Base-by-base conservation (phyloP, 2,329 filamentous ascomycete species). In the Phyllachora maydis region DNA sequence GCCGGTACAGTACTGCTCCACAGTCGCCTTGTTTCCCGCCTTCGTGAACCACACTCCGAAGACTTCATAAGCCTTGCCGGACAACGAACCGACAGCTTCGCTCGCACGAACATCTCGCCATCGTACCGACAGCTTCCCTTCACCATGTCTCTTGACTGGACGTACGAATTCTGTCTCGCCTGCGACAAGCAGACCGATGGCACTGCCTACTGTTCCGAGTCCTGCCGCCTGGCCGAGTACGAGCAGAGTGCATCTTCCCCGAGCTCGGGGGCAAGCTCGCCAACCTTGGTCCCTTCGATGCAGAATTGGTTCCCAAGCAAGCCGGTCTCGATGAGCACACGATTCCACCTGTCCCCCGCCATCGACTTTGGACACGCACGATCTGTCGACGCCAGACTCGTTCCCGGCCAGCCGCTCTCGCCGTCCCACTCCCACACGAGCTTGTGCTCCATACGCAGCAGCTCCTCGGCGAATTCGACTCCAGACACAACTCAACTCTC, bases 111-210 rank as follows among this genome's bases (percentile, higher is more conserved):
- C 19, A 20, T 11, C 19, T 20, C 19, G n/a, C 11, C 19, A 20
- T 11, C 18, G n/a, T 9, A 20, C 6, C 16, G 20, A 34, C 36
- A 36, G n/a, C 26, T 20, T 30, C 11, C 27, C 26, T 25, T 30
- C 42, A 51, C 43, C 35, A 65, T 65, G 57, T 55, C 59, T 45
- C 52, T 54, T 42, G 60, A 65, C 35, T 92, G 83, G 81, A 77
- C 77, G 39, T 78, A 76, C 48, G 74, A 90, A 50, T 92, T 81
- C 65, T 93, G 83, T 61, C 69, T 93, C 38, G 71, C 76, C 55
- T 93, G 83, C 58, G 83, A 93, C 54, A 74, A 75, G 53, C 78
- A 90, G 52, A 82, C 76, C 30, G 65, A 77, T 33, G 70, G 70
- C 27, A 71, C 71, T 31, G 69, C 77, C 34, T 92, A 91, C 60